These are phyloP conservation scores for Iberis amara DNA, from an alignment of 441 rosid genomes.

Conservation along the genomic window DNA sequence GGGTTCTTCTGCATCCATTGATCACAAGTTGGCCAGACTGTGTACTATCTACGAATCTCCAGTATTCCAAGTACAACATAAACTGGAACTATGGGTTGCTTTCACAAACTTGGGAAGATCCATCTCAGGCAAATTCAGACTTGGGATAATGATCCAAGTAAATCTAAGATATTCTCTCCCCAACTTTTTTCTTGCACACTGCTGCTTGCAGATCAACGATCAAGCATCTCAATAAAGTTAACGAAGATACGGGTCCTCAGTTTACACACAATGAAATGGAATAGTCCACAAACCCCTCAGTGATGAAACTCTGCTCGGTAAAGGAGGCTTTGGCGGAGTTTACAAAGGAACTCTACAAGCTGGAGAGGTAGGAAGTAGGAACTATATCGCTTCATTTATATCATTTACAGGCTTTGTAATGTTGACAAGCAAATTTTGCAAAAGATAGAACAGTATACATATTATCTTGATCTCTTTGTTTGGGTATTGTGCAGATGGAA, in stretches of 20 bases:
- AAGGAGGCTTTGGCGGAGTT: conserved; percentile 92
- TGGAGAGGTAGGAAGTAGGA: conserved; percentile 65
- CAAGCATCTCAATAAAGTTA: conserved; percentile 44
- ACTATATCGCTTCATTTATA: conserved; percentile 20
- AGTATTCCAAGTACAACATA: no score
- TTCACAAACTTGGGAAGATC: no score
- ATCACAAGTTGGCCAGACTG: no score
- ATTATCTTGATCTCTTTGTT: conserved; percentile 41
- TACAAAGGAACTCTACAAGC: conserved; percentile 73
- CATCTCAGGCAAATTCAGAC: no score
- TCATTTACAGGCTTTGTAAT: conserved; percentile 20
- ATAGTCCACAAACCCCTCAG: conserved; percentile 72
- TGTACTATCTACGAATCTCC: no score
- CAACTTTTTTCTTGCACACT: no score
- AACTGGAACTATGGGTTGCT: no score
- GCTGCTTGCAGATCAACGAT: conserved; percentile 61
- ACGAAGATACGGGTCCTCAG: conserved; percentile 56
- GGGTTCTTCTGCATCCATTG: no score
- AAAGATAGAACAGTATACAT: conserved; percentile 1
- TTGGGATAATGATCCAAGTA: no score
- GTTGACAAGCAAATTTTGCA: conserved; percentile 1
- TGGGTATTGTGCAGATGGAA: conserved; percentile 90
- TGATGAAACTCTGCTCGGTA: conserved; percentile 63
- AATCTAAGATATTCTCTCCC: no score
- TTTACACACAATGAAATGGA: conserved; percentile 89